These are phyloP conservation scores for Periconia digitata DNA, from an alignment of 2,329 filamentous ascomycete genomes.

Conservation along the genomic window DNA sequence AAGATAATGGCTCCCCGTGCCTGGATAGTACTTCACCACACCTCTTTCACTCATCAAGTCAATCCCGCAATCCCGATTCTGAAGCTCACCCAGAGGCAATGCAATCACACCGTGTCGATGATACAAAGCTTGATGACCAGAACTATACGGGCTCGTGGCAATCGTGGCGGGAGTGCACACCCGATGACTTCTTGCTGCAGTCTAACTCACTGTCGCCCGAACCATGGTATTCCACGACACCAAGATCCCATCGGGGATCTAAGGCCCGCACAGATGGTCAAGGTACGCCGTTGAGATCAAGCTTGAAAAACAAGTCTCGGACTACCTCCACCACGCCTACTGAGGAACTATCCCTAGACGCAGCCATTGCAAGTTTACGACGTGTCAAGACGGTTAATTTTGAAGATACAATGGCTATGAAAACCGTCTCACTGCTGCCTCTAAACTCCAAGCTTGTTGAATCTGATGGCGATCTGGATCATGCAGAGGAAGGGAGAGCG, in stretches of 20 bases:
- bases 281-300: conserved; percentile 25
- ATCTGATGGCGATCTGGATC: neutral
- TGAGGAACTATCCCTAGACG: neutral
- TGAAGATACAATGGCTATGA: conserved; percentile 12
- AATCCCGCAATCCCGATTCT: too few relatives aligned
- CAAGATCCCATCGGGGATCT: neutral
- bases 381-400: conserved; percentile 37
- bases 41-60: too few relatives aligned
- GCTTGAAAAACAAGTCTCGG: conserved; percentile 28
- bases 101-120: too few relatives aligned
- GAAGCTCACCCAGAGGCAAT: too few relatives aligned
- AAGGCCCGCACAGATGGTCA: conserved; percentile 1
- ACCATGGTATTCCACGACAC: too few relatives aligned
- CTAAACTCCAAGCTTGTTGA: conserved; percentile 5
- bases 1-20: too few relatives aligned
- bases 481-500: neutral
- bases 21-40: too few relatives aligned
- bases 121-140: too few relatives aligned
- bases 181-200: too few relatives aligned
- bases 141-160: too few relatives aligned
- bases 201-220: too few relatives aligned
- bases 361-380: conserved; percentile 13
- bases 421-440: conserved; percentile 5
- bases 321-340: conserved; percentile 22
- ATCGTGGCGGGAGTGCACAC: too few relatives aligned